phyloP scores from a whole-genome alignment of 2,329 filamentous ascomycete genomes.

The Verticillium klebahnii region DNA sequence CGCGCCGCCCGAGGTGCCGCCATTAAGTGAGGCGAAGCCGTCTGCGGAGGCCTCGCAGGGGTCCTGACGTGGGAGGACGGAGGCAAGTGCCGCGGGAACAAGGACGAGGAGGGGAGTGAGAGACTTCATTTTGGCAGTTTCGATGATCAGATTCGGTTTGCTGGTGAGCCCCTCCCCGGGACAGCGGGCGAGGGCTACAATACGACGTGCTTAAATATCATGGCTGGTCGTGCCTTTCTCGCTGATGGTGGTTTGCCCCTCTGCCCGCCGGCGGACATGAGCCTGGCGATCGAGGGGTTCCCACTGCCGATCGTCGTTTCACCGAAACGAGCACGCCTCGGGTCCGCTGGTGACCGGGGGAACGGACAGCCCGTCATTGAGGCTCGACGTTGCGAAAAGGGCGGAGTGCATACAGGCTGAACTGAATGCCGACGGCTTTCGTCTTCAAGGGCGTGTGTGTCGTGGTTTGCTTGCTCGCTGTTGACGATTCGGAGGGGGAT shows the following conservation, averaged over 20 bases:
- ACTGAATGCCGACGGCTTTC: background rate
- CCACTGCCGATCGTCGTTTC: background rate
- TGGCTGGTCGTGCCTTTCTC: background rate
- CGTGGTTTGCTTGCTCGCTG: background rate
- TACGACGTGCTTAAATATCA: background rate
- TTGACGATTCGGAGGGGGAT: background rate
- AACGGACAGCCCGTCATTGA: background rate
- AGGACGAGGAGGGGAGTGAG: background rate
- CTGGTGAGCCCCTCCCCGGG: background rate
- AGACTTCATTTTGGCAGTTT: slow-evolving; percentile 1
- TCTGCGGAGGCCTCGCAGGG: slow-evolving; percentile 10
- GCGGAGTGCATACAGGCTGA: background rate
- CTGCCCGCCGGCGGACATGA: background rate
- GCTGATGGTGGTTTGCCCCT: background rate
- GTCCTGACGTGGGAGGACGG: background rate
- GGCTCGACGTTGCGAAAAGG: background rate
- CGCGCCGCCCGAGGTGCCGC: slow-evolving; percentile 17
- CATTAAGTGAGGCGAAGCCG: slow-evolving; percentile 19
- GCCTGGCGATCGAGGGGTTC: background rate
- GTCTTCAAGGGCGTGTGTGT: background rate
- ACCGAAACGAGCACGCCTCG: background rate
- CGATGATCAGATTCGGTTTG: background rate
- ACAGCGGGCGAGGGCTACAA: background rate
- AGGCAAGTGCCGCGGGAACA: background rate
- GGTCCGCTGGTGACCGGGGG: background rate